phyloP scores from a whole-genome alignment of 768 basidiomycete genomes.

The Leccinum fibrillosum region DNA sequence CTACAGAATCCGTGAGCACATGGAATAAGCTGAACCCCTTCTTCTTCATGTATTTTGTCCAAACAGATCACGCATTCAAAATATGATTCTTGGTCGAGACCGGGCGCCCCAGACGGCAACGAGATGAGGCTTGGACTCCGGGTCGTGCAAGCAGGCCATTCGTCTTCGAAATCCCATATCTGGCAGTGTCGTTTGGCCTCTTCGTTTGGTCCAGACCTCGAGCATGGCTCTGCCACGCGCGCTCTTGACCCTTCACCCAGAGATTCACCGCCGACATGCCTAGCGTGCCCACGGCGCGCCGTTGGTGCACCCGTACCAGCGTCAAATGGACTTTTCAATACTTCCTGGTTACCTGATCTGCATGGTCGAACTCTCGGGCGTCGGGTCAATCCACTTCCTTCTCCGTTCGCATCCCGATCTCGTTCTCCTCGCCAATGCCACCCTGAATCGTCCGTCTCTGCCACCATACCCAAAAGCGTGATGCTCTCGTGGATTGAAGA shows the following conservation, averaged over 20 bases:
- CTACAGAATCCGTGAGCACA: slow-evolving; percentile 58
- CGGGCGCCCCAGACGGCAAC: not conserved
- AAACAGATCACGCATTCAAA: slow-evolving; percentile 58
- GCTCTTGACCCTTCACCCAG: slow-evolving; percentile 6
- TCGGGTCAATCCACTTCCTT: not conserved
- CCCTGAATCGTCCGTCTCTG: slow-evolving; percentile 36
- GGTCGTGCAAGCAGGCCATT: not conserved
- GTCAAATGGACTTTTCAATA: not conserved
- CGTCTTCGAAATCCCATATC: slow-evolving; percentile 20
- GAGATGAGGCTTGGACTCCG: slow-evolving; percentile 1
- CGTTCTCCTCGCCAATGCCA: slow-evolving; percentile 1
- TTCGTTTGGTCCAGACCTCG: slow-evolving; percentile 14
- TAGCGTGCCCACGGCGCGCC: not conserved
- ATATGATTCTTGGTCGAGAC: slow-evolving; percentile 1
- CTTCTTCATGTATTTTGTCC: slow-evolving; percentile 41
- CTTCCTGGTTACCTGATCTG: not conserved
- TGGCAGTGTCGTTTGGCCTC: slow-evolving; percentile 21
- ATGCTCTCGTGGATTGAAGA: slow-evolving; percentile 47
- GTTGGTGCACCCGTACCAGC: not conserved
- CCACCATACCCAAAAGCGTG: slow-evolving; percentile 39
- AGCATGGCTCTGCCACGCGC: not conserved
- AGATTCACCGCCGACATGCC: not conserved
- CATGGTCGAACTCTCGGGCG: not conserved
- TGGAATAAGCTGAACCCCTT: slow-evolving; percentile 35
- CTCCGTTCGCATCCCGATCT: not conserved